phyloP scores from a whole-genome alignment of 108 stramenopile species.

The Pseudonitzschia pungens region DNA sequence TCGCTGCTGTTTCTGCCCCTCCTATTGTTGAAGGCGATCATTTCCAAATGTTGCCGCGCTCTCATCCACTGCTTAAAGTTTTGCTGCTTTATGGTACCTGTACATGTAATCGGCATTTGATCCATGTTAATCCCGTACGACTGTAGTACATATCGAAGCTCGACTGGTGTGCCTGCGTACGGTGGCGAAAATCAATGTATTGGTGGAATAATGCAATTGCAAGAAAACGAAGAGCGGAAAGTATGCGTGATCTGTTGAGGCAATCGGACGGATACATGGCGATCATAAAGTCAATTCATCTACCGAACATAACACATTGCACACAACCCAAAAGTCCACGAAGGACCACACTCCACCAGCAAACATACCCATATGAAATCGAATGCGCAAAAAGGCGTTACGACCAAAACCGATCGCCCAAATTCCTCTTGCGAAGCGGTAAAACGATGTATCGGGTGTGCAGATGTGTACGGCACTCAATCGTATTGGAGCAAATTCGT shows the following conservation, averaged over 20 bases:
- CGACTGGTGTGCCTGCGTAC: neutral
- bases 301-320: neutral
- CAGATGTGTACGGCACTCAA: conserved; percentile 2
- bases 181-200: neutral
- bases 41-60: neutral
- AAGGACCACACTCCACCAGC: neutral
- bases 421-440: neutral
- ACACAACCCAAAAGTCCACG: no score
- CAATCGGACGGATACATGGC: no score
- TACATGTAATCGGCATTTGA: neutral
- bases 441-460: conserved; percentile 1
- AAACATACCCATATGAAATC: neutral
- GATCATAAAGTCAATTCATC: neutral
- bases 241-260: no score
- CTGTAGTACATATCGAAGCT: neutral
- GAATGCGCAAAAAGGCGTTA: neutral
- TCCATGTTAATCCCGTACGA: neutral
- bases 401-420: neutral
- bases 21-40: neutral
- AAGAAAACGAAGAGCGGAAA: no score
- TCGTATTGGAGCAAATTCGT: neutral
- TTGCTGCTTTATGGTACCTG: conserved; percentile 1
- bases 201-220: neutral
- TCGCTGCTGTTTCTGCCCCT: neutral
- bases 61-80: conserved; percentile 23